phyloP scores from a whole-genome alignment of 2,329 filamentous ascomycete genomes.

The Ceratocystis variospora region DNA sequence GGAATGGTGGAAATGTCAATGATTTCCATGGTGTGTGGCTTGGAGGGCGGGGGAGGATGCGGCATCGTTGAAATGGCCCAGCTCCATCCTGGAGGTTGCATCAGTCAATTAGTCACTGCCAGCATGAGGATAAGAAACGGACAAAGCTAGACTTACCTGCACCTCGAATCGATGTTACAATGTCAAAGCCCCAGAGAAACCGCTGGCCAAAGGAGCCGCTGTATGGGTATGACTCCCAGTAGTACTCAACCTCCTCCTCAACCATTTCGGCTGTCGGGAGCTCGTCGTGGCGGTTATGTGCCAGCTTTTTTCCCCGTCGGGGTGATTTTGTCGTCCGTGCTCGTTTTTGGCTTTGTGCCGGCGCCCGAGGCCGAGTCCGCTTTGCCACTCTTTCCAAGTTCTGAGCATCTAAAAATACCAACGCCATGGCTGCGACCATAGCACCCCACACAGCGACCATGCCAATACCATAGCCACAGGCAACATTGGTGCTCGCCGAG shows the following conservation, averaged over 20 bases:
- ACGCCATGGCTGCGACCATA: slow-evolving; percentile 34
- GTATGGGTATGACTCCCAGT: slow-evolving; percentile 47
- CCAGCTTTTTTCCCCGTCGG: neutral
- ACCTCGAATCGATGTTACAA: slow-evolving; percentile 41
- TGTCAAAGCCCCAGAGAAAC: slow-evolving; percentile 42
- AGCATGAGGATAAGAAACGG: neutral
- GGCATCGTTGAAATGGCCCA: slow-evolving; percentile 40
- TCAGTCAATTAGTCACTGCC: neutral
- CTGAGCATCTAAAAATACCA: slow-evolving; percentile 44
- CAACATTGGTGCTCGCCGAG: slow-evolving; percentile 39
- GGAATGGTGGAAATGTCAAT: slow-evolving; percentile 33
- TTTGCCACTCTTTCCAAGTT: slow-evolving; percentile 39
- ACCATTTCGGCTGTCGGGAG: slow-evolving; percentile 11
- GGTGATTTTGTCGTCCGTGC: neutral
- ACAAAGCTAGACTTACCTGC: slow-evolving; percentile 31
- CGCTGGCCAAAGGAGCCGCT: slow-evolving; percentile 35
- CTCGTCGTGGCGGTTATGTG: neutral
- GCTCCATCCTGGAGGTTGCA: slow-evolving; percentile 38
- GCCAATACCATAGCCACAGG: slow-evolving; percentile 37
- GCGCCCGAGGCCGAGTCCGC: slow-evolving; percentile 18
- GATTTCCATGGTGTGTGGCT: slow-evolving; percentile 28
- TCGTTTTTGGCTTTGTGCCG: neutral
- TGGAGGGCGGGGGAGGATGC: slow-evolving; percentile 29
- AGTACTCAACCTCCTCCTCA: slow-evolving; percentile 34
- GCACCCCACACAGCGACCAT: slow-evolving; percentile 38